Base-by-base conservation (phyloP, 2,329 filamentous ascomycete genomes). In the Microcera coccophila region DNA sequence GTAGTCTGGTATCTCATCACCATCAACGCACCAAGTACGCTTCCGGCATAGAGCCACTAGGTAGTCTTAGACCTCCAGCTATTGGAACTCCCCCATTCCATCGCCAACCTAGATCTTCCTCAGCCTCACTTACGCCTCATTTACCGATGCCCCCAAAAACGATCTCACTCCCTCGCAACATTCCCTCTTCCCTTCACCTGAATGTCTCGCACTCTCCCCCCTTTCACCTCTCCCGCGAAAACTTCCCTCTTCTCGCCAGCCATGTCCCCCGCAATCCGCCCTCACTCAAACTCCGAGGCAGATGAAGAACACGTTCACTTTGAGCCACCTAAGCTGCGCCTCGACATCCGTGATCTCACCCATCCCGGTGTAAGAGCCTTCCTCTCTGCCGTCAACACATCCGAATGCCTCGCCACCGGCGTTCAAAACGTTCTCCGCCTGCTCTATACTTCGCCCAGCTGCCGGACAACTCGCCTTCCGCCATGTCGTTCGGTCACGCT, bases 401-500 rank as follows among this genome's bases (percentile, higher is more conserved):
- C 79, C 28, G 67, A 72, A 15, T 76, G 84, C 39, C 70, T 95
- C 33, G 67, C 78, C 39, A 65, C 70, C 11, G 81, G 85, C 44
- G 76, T 90, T 22, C 64, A 75, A 38, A 76, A 78, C 49, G 88
- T 96, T 14, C 76, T 93, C 37, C 70, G 72, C 21, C 76, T 82
- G 19, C 81, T 97, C 21, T 97, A 96, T 64, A 55, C 59, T 34
- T 65, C 67, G n/a, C 69, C 71, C 36, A 52, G 58, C 4, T 63
- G 67, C 47, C 58, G 62, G 19, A 61, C 63, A 35, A 72, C 71
- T 26, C 67, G 66, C 39, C 59, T 65, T 10, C 78, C 79, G 31
- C 73, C 79, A n/a, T 93, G 88, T 9, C 85, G 89, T 47, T 94
- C 88, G 39, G 81, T 97, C 15, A 96, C 90, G 0, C 69, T 97